Evolutionary conservation across 2,329 filamentous ascomycete genomes (phyloP), one percentile per base, ranked within the genome.

Genomic region (Aureobasidium sp.): DNA sequence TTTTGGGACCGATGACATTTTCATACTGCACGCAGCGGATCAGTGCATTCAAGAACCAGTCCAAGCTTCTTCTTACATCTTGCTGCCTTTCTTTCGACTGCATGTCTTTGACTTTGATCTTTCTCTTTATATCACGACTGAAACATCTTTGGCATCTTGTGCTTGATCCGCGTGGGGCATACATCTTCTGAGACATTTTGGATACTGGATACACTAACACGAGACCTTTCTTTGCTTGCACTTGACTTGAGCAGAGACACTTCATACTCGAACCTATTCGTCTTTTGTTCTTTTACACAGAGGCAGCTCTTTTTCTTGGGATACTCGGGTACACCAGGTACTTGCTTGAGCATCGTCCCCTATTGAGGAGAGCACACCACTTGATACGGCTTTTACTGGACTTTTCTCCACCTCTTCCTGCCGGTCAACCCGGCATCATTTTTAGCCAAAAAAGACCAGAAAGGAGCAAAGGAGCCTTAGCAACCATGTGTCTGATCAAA

Each of bases 91-190:
- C 5, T 14, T 29, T 14, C 2, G 2, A 15, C 25, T 44, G n/a
- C 11, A 22, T 41, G n/a, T 41, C 11, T 41, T 42, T 42, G 1
- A 20, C n/a, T 37, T 25, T 20, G 29, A 31, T 36, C 51, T 55
- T 52, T 52, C 31, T 39, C 25, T 15, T 11, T 48, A 12, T 17
- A 34, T 34, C 31, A 34, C 31, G 25, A 29, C 36, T 55, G 51
- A 55, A 42, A 55, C 51, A 55, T 55, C 51, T 55, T 41, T 31
- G 25, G 34, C 17, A 17, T 31, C 34, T 52, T 51, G 29, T 36
- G 49, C 31, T 34, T 52, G 49, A 39, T 52, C 51, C 51, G 37
- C 51, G 51, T 55, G 51, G 51, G 45, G 51, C 51, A 55, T 29
- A 29, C 31, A 42, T 17, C 5, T 9, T 55, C 51, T 55, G 37